phyloP scores from a whole-genome alignment of 2,329 filamentous ascomycete genomes.

The Zymoseptoria tritici region DNA sequence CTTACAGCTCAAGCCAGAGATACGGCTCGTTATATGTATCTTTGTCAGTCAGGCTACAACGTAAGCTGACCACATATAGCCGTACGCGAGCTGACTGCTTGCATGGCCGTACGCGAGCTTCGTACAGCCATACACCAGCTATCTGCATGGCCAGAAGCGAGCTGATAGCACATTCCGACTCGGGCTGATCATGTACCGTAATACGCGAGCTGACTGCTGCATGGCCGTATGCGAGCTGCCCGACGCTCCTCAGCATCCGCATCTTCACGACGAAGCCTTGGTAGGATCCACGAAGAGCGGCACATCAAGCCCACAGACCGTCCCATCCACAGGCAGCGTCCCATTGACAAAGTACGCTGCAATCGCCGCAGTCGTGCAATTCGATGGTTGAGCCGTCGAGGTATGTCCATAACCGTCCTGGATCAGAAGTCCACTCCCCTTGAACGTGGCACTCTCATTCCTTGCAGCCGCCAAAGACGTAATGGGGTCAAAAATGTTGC shows the following conservation, averaged over 20 bases:
- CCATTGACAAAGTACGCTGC: conserved; percentile 31
- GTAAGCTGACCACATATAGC: too few relatives aligned
- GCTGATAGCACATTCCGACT: too few relatives aligned
- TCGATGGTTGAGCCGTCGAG: conserved; percentile 24
- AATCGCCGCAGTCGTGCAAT: conserved; percentile 26
- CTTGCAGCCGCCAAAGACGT: conserved; percentile 35
- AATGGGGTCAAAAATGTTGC: conserved; percentile 34
- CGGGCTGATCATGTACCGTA: too few relatives aligned
- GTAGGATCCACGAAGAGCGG: conserved; percentile 1
- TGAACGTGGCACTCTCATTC: conserved; percentile 32
- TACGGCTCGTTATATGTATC: too few relatives aligned
- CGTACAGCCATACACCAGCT: too few relatives aligned
- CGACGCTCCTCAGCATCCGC: not conserved
- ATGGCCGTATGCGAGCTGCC: too few relatives aligned
- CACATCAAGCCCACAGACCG: conserved; percentile 25
- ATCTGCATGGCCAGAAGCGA: too few relatives aligned
- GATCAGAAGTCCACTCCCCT: conserved; percentile 34
- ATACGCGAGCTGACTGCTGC: too few relatives aligned
- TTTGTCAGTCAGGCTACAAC: too few relatives aligned
- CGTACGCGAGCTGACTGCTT: too few relatives aligned
- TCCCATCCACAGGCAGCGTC: conserved; percentile 28
- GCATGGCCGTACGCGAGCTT: too few relatives aligned
- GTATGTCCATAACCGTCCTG: conserved; percentile 28
- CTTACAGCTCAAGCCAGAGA: too few relatives aligned
- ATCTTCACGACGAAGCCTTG: not conserved